Conservation (phyloP, 441 rosid genomes). For the Gossypium gossypioides region DNA sequence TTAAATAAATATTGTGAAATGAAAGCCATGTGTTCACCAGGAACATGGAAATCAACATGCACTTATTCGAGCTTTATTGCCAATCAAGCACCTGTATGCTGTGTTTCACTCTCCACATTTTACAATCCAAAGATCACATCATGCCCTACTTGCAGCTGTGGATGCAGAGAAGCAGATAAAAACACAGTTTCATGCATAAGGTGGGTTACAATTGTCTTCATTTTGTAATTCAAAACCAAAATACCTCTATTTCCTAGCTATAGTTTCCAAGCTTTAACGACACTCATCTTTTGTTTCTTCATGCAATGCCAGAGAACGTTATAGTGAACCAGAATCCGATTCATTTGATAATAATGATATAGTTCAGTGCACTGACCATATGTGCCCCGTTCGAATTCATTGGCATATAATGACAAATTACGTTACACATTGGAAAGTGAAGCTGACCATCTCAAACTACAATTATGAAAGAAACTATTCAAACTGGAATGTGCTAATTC, state of each 20-base stretch:
- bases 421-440: constrained; percentile 40
- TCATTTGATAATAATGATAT: constrained; percentile 17
- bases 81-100: constrained; percentile 36
- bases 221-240: neutral
- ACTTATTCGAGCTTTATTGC: constrained; percentile 47
- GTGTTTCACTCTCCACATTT: constrained; percentile 53
- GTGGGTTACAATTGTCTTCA: constrained; percentile 15
- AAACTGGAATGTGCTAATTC: constrained; percentile 48
- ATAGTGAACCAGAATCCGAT: constrained; percentile 5
- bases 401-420: constrained; percentile 57
- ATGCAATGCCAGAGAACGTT: constrained; percentile 26
- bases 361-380: constrained; percentile 45
- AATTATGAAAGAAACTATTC: constrained; percentile 43
- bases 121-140: constrained; percentile 38
- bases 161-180: constrained; percentile 38
- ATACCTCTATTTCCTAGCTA: neutral
- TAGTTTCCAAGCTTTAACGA: neutral
- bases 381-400: constrained; percentile 48
- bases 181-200: constrained; percentile 32
- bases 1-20: too few species aligned
- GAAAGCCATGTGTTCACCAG: constrained; percentile 20
- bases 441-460: constrained; percentile 44
- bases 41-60: constrained; percentile 62
- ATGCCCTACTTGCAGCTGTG: constrained; percentile 62
- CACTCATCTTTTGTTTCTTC: neutral